These are phyloP conservation scores for Flammula alnicola DNA, from an alignment of 1,284 basidiomycete species.

Conservation along the genomic window DNA sequence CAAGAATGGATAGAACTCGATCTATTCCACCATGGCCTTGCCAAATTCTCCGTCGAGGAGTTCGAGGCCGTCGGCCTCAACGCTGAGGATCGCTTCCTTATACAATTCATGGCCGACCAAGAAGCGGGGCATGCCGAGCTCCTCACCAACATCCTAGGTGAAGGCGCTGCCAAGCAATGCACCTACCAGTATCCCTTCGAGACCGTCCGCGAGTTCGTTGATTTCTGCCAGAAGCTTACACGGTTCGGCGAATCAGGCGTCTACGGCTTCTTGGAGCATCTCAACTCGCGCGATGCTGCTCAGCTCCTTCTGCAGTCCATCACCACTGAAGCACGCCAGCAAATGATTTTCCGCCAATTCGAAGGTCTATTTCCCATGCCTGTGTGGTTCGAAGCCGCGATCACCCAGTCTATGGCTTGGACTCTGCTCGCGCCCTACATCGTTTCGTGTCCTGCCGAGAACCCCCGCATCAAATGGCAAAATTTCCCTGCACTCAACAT, in stretches of 20 bases:
- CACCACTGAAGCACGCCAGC: slow-evolving; percentile 68
- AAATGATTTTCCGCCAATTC: slow-evolving; percentile 71
- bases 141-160: slow-evolving; percentile 54
- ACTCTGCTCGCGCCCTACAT: slow-evolving; percentile 65
- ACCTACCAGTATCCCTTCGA: slow-evolving; percentile 66
- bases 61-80: slow-evolving; percentile 61
- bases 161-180: slow-evolving; percentile 52
- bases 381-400: slow-evolving; percentile 53
- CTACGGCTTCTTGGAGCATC: slow-evolving; percentile 64
- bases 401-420: slow-evolving; percentile 69
- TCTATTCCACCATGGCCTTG: slow-evolving; percentile 64
- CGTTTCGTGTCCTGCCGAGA: slow-evolving; percentile 58
- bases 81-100: slow-evolving; percentile 56
- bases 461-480: slow-evolving; percentile 59
- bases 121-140: slow-evolving; percentile 58
- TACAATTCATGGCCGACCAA: slow-evolving; percentile 64
- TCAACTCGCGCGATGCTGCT: slow-evolving; percentile 62
- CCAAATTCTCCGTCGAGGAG: slow-evolving; percentile 55
- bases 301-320: slow-evolving; percentile 63
- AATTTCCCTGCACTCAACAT: slow-evolving; percentile 59
- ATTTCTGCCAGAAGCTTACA: slow-evolving; percentile 61
- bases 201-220: slow-evolving; percentile 63
- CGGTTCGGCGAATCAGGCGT: slow-evolving; percentile 61
- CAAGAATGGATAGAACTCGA: slow-evolving; percentile 70
- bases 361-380: slow-evolving; percentile 69